Percentiles rank a stretch among this genome's conserved stretches.
Conservation (phyloP, 306 rosid species). For the Castanospermum australe region DNA sequence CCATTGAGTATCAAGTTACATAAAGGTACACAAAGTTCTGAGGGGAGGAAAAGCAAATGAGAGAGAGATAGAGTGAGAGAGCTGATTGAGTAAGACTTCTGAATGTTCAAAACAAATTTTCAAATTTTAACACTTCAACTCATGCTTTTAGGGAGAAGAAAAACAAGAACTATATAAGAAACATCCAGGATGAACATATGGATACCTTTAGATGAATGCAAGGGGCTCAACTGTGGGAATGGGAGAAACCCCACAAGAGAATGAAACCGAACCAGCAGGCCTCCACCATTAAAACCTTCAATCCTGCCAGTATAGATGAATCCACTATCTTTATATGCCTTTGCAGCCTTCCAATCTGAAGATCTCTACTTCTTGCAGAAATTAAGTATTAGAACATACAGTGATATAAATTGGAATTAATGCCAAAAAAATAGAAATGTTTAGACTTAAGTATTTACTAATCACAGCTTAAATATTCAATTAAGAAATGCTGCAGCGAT, state of each 20-base stretch:
- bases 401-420: not conserved
- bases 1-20: not conserved
- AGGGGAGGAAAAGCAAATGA: not conserved
- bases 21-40: not conserved
- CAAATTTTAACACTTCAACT: not conserved
- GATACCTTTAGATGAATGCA: constrained; percentile 75
- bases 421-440: not conserved
- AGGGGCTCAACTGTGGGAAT: constrained; percentile 73
- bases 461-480: not conserved
- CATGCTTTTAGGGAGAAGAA: not conserved
- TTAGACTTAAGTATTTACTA: not conserved
- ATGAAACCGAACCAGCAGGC: constrained; percentile 65
- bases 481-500: not conserved
- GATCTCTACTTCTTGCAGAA: constrained; percentile 90
- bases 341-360: constrained; percentile 89
- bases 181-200: not conserved
- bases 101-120: not conserved
- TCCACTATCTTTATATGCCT: constrained; percentile 54
- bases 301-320: constrained; percentile 66
- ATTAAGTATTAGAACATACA: constrained; percentile 52
- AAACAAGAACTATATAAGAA: not conserved
- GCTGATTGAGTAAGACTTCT: no score
- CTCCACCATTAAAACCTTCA: constrained; percentile 78
- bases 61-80: not conserved
- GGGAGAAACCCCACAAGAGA: constrained; percentile 86